Base-by-base conservation (phyloP, 768 basidiomycete genomes). In the Lepiota brunneoincarnata region DNA sequence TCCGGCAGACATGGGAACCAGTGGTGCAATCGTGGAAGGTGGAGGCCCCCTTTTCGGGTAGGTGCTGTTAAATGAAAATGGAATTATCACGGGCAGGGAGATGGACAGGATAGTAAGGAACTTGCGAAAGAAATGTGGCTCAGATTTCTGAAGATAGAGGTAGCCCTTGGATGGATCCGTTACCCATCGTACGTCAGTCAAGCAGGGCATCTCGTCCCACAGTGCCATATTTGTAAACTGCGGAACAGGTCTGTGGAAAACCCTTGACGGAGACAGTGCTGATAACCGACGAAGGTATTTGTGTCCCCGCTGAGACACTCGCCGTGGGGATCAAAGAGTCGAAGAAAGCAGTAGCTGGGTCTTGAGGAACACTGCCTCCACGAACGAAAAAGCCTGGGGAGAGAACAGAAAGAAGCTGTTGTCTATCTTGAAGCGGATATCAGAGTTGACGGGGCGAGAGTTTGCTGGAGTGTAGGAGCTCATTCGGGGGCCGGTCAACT, bases 401-500 rank as follows among this genome's bases (percentile, higher is more conserved):
- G 40, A 51, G 24, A 34, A 43, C 12, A 51, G 48, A 44, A 53
- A 34, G 44, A 36, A 31, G 31, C 31, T 10, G 35, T 36, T 20
- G 31, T 14, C 0, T 31, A 34, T 12, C 45, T 54, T 45, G 43
- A 54, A 54, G 52, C 52, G 37, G 44, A 54, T 54, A 46, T 45
- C 43, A 54, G n/a, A 10, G 44, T n/a, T 40, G 18, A 46, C 9
- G 44, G 7, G 14, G 10, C 28, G 24, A 46, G 31, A 45, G 42
- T 11, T 46, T 15, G 15, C 6, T 23, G 28, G 23, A 46, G 28
- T 40, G 36, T 17, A 21, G 44, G 10, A 43, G 50, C 17, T 41
- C 6, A 6, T 44, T 14, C 15, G 34, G 21, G 36, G 21, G 31
- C 23, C 40, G 50, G 24, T 44, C 37, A 44, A 20, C 17, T 43